A percentile compares a stretch with the other conserved stretches of the same genome.
Evolutionary conservation across 2,329 filamentous ascomycete genomes (phyloP).

Genomic region (Fusarium pseudograminearum): DNA sequence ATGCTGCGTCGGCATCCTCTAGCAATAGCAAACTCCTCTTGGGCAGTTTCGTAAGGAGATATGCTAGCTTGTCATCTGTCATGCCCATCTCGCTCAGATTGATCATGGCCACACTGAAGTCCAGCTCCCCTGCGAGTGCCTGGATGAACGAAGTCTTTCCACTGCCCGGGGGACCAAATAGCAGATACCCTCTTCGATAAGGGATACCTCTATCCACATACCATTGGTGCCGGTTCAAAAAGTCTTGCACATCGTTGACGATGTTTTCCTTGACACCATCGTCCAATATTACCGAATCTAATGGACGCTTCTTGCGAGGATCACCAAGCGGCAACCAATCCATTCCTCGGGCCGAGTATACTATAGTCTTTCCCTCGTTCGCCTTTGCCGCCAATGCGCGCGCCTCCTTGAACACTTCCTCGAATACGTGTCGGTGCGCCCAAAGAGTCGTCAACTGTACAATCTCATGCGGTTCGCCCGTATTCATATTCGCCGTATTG

Average conservation of each 20-base stretch:
- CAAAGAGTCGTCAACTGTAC: constrained; percentile 93
- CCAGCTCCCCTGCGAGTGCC: constrained; percentile 89
- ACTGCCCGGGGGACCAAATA: constrained; percentile 90
- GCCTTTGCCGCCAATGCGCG: constrained; percentile 82
- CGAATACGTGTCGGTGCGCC: constrained; percentile 88
- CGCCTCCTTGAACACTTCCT: constrained; percentile 89
- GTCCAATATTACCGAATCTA: constrained; percentile 89
- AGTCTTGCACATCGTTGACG: constrained; percentile 84
- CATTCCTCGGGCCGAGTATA: constrained; percentile 86
- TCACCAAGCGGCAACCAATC: constrained; percentile 89
- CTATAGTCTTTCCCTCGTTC: constrained; percentile 91
- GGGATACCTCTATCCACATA: constrained; percentile 96
- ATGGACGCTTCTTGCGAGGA: constrained; percentile 84
- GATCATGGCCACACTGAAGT: constrained; percentile 92
- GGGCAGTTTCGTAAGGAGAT: constrained; percentile 86
- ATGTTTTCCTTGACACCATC: constrained; percentile 85
- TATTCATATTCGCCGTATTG: constrained; percentile 81
- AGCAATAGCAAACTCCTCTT: constrained; percentile 84
- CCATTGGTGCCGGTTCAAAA: constrained; percentile 83
- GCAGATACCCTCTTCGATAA: constrained; percentile 87
- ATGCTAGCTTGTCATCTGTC: constrained; percentile 89
- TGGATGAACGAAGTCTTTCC: constrained; percentile 98
- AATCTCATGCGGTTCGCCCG: constrained; percentile 93
- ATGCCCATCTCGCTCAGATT: constrained; percentile 91
- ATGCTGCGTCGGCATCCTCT: constrained; percentile 93